Evolutionary conservation across 2,329 filamentous ascomycete genomes (phyloP), one percentile per base, ranked within the genome.

Genomic region (Calonectria hongkongensis): DNA sequence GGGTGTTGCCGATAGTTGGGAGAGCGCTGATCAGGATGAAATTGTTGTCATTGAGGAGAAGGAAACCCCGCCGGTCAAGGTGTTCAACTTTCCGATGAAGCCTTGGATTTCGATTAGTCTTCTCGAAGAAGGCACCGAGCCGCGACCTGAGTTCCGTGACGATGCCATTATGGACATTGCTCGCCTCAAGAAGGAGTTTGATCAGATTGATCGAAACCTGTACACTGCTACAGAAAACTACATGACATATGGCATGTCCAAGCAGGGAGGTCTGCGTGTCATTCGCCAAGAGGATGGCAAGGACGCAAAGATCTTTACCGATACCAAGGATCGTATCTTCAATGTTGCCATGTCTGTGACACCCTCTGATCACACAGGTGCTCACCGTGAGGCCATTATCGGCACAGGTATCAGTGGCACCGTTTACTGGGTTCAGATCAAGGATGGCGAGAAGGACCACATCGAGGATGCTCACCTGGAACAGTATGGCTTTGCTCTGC

Each of bases 51-150:
- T 91, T 41, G 94, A 95, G 82, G 92, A 93, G 77, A 92, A 92
- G 71, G 89, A 91, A 65, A 84, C 90, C 4, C 86, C 88, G 56
- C 89, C 92, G 30, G 92, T 98, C 76, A 93, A 91, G 82, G 96
- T 98, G 58, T 97, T 94, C 87, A 98, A 98, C 84, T 98, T 99
- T 83, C 97, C 97, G 18, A 95, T 99, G 93, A 95, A 94, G 84
- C 97, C 97, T 4, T 99, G 97, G 89, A 96, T 98, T 76, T 94
- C 96, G 25, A 97, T 99, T 81, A 92, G 91, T 15, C 90, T 98
- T 79, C 88, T 91, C 82, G 86, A 90, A 75, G 84, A 88, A 73
- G 85, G 88, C 72, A 84, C 89, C 16, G 87, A 91, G 71, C 83
- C 88, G 30, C 89, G 90, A 18, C 89, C 93, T 4, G 85, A 88